Conservation (phyloP, 805 yeast genomes). For the Yarrowia sp. region DNA sequence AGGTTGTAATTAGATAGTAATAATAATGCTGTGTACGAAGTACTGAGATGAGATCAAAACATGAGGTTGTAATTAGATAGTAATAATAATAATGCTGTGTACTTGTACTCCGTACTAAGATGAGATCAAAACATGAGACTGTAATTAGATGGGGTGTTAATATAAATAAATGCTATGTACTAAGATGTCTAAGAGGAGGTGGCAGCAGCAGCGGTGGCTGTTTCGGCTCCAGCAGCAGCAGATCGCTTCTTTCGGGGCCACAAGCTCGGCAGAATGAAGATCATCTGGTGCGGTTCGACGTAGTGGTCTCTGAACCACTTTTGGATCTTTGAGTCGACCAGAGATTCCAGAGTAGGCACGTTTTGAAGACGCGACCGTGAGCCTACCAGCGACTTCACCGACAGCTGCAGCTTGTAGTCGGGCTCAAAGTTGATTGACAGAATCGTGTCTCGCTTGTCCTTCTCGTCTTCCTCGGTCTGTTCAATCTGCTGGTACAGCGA, state of each 20-base stretch:
- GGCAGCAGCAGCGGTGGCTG: not conserved
- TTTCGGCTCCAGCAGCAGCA: not conserved
- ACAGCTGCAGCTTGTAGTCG: conserved; percentile 84
- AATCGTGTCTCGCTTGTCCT: conserved; percentile 49
- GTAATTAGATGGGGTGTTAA: too few relatives aligned
- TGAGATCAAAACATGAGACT: too few relatives aligned
- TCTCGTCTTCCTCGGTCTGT: conserved; percentile 36
- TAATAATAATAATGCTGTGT: too few relatives aligned
- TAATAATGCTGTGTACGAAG: not conserved
- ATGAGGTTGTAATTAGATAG: too few relatives aligned
- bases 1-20: conserved; percentile 27
- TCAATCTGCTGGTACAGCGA: conserved; percentile 47
- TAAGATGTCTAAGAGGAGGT: not conserved
- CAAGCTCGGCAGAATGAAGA: conserved; percentile 75
- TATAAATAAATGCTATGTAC: not conserved
- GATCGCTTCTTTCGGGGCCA: conserved; percentile 57
- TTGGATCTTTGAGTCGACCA: conserved; percentile 77
- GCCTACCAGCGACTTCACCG: conserved; percentile 82
- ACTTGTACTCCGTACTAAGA: too few relatives aligned
- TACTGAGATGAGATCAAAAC: too few relatives aligned
- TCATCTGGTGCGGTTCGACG: conserved; percentile 89
- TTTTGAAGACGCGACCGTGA: conserved; percentile 89
- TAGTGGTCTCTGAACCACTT: conserved; percentile 91
- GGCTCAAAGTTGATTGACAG: conserved; percentile 88
- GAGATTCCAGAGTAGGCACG: conserved; percentile 83